These are phyloP conservation scores for Lablab purpureus DNA, from an alignment of 306 rosid species.

Conservation along the genomic window DNA sequence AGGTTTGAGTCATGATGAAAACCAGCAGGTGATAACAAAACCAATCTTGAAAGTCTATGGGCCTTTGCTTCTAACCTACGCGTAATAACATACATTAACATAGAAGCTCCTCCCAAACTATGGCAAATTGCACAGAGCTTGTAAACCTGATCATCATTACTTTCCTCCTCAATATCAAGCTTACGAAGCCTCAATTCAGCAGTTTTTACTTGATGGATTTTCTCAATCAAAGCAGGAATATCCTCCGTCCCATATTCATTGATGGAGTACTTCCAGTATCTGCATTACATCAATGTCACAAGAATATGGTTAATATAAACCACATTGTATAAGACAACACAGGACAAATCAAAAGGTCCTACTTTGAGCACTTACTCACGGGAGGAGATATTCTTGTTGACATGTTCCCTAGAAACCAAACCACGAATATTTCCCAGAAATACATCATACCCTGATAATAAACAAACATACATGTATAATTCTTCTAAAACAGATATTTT, in stretches of 20 bases:
- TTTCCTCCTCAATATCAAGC: conserved; percentile 68
- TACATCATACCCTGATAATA: conserved; percentile 80
- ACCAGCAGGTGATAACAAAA: conserved; percentile 93
- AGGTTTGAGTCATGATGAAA: conserved; percentile 80
- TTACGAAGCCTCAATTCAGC: conserved; percentile 76
- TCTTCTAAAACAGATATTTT: background rate
- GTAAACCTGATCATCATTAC: conserved; percentile 68
- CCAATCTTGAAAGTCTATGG: conserved; percentile 84
- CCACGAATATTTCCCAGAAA: conserved; percentile 88
- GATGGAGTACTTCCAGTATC: conserved; percentile 93
- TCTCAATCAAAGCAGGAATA: conserved; percentile 89
- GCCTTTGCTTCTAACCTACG: conserved; percentile 71
- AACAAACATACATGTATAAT: conserved; percentile 25
- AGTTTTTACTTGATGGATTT: conserved; percentile 80
- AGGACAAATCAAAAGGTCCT: background rate
- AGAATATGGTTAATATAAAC: background rate
- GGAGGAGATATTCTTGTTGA: conserved; percentile 79
- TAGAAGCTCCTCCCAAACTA: conserved; percentile 94
- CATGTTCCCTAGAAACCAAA: conserved; percentile 82
- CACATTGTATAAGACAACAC: background rate
- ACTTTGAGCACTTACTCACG: conserved; percentile 67
- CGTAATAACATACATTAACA: conserved; percentile 74
- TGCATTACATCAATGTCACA: conserved; percentile 49
- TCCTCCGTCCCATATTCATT: conserved; percentile 93
- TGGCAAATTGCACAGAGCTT: conserved; percentile 85